A percentile compares a stretch with the other conserved stretches of the same genome.
Conservation (phyloP, 2,329 filamentous ascomycete species). For the Hymenoscyphus fraxineus region DNA sequence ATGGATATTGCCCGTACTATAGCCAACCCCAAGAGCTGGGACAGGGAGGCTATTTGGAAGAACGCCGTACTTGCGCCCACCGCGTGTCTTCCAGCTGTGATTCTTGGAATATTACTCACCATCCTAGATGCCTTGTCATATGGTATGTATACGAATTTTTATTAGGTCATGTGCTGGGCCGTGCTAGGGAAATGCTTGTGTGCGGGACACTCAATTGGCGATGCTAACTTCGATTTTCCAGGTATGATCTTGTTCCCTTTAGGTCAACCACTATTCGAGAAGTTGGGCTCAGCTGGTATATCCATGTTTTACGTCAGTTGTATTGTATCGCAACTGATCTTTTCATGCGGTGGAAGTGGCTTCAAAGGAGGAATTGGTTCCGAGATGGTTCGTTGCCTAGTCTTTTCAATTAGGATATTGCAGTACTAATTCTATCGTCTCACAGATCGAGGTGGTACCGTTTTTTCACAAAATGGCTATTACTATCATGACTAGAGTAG, state of each 20-base stretch:
- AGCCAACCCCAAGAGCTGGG: slow-evolving; percentile 67
- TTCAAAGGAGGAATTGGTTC: slow-evolving; percentile 92
- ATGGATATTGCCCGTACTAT: slow-evolving; percentile 32
- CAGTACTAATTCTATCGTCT: neutral
- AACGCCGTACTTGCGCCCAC: slow-evolving; percentile 63
- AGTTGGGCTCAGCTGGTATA: slow-evolving; percentile 87
- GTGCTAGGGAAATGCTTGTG: neutral
- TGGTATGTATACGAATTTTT: slow-evolving; percentile 45
- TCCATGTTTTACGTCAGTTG: slow-evolving; percentile 99
- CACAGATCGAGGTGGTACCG: slow-evolving; percentile 90
- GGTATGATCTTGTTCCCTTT: slow-evolving; percentile 94
- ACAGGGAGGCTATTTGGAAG: slow-evolving; percentile 61
- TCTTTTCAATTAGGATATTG: neutral
- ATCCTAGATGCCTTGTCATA: slow-evolving; percentile 94
- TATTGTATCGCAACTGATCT: slow-evolving; percentile 87
- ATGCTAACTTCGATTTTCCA: slow-evolving; percentile 28
- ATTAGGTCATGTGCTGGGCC: neutral
- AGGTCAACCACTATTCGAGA: slow-evolving; percentile 78
- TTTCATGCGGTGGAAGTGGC: slow-evolving; percentile 77
- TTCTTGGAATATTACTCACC: slow-evolving; percentile 85
- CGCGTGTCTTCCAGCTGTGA: slow-evolving; percentile 75
- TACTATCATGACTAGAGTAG: slow-evolving; percentile 75
- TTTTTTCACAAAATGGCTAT: slow-evolving; percentile 99
- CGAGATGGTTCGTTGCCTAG: slow-evolving; percentile 61
- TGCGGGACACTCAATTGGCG: neutral